Percentiles rank a stretch among this genome's conserved stretches.
Conservation (phyloP, 768 basidiomycete genomes). For the Mycena vulgaris region DNA sequence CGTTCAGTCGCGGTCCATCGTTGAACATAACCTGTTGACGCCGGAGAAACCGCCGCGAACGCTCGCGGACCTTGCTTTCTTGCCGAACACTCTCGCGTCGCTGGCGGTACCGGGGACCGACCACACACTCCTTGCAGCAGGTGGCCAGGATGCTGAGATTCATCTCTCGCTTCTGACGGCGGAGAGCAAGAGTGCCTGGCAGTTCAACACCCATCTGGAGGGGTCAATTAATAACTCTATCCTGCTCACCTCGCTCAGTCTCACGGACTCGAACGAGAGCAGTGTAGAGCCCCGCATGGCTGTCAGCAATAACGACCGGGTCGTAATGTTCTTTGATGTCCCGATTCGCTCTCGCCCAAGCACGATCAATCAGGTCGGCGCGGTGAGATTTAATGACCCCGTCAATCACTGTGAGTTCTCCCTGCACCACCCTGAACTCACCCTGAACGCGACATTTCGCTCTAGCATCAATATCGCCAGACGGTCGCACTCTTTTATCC, state of each 20-base stretch:
- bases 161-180: slow-evolving; percentile 67
- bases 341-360: slow-evolving; percentile 66
- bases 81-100: slow-evolving; percentile 75
- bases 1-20: slow-evolving; percentile 65
- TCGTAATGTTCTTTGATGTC: slow-evolving; percentile 86
- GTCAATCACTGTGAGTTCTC: slow-evolving; percentile 83
- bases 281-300: slow-evolving; percentile 82
- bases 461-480: slow-evolving; percentile 90
- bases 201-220: slow-evolving; percentile 65
- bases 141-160: slow-evolving; percentile 81
- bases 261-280: slow-evolving; percentile 73
- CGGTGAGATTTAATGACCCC: slow-evolving; percentile 73
- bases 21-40: slow-evolving; percentile 70
- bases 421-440: neutral
- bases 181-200: slow-evolving; percentile 58
- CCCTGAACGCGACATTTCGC: slow-evolving; percentile 7
- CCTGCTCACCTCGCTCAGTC: slow-evolving; percentile 72
- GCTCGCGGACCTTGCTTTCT: slow-evolving; percentile 70
- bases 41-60: slow-evolving; percentile 59
- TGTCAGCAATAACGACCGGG: slow-evolving; percentile 90
- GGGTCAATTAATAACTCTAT: slow-evolving; percentile 91
- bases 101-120: slow-evolving; percentile 66
- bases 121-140: slow-evolving; percentile 79
- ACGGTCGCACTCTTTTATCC: slow-evolving; percentile 87
- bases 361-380: slow-evolving; percentile 65